phyloP scores from a whole-genome alignment of 768 basidiomycete genomes.

The Pleurotus tuber-regium region DNA sequence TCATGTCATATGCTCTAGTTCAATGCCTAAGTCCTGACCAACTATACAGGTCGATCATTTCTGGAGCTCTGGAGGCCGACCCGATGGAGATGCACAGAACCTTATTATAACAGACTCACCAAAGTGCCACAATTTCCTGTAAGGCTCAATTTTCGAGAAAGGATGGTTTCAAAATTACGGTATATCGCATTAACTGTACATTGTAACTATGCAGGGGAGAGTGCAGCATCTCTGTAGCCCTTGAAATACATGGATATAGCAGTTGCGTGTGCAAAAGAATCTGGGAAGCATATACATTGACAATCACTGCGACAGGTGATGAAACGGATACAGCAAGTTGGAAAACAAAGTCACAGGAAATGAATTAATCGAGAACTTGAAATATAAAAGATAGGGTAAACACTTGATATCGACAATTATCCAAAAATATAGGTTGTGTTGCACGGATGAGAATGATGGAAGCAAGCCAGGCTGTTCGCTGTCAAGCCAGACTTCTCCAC shows the following conservation, averaged over 20 bases:
- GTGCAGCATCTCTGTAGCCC: neutral
- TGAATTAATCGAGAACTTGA: neutral
- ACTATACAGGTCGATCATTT: too few species aligned
- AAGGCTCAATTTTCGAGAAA: too few species aligned
- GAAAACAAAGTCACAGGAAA: neutral
- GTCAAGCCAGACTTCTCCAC: constrained; percentile 74
- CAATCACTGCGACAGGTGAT: neutral
- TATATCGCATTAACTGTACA: neutral
- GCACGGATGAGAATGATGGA: neutral
- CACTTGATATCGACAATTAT: neutral
- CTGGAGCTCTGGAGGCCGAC: too few species aligned
- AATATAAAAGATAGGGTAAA: neutral
- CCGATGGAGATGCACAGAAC: too few species aligned
- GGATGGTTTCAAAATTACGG: neutral
- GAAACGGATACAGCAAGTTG: constrained; percentile 1
- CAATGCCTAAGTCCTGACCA: too few species aligned
- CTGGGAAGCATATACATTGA: neutral
- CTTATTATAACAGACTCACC: too few species aligned
- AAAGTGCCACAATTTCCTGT: too few species aligned
- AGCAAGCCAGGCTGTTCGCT: neutral
- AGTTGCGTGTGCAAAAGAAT: neutral
- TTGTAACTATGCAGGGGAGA: neutral
- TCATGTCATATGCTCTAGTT: too few species aligned
- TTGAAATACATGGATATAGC: neutral
- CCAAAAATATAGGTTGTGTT: neutral